Base-by-base conservation (phyloP, 208 protist genomes). In the Trypanosomatidae sp. region DNA sequence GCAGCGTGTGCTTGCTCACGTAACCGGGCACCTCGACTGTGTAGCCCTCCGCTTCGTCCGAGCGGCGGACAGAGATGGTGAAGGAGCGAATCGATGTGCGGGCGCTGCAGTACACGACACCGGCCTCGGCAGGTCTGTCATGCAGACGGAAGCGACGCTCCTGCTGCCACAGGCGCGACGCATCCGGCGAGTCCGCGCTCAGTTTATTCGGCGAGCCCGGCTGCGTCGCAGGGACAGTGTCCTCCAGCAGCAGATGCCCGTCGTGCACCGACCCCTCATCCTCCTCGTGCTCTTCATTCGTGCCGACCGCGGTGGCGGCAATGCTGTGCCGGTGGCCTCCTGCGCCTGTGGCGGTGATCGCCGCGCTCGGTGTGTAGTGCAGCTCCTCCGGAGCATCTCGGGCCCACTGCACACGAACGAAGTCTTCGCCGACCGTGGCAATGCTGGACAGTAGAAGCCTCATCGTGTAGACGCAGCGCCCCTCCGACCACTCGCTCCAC, bases 401-500 rank as follows among this genome's bases (percentile, higher is more conserved):
- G 39, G 69, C 55, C 94, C 94, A 98, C 62, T 64, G 62, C 30
- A 97, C 41, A 22, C 88, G 90, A 55, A 96, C 77, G 76, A 91
- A 98, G 70, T 94, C 89, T 76, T 98, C 94, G 12, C 94, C 94
- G 33, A 95, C 85, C 9, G 90, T 89, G 41, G 79, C 77, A 36
- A 95, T 81, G 52, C 80, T 81, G 43, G 67, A 56, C 47, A 69
- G 44, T 6, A 98, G 71, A n/a, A 86, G 85, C 78, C 89, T 88
- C 89, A 98, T 94, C 15, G 94, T 98, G 81, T 90, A 90, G 12
- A 98, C 72, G 72, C 83, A 86, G 36, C 85, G 84, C 58, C 92
- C 84, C 80, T 88, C 85, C 8, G 91, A 94, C 92, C 94, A 98
- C 64, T 87, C 74, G 39, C 92, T 90, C 91, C 92, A 97, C 74